Conservation (phyloP, 2,329 filamentous ascomycete species). For the Trichoderma sp. region DNA sequence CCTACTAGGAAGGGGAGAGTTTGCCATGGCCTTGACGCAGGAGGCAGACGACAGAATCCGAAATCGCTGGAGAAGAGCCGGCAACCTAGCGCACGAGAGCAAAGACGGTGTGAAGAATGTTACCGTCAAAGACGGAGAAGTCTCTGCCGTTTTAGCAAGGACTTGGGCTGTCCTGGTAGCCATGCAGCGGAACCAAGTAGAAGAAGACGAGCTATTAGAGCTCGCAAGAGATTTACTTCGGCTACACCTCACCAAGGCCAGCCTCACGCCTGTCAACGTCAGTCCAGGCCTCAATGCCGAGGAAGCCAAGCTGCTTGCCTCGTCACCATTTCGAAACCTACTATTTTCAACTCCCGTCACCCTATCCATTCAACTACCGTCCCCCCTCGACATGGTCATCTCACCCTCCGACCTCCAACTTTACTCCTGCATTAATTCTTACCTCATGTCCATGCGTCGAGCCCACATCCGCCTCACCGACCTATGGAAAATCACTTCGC, state of each 20-base stretch:
- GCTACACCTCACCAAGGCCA: slow-evolving; percentile 61
- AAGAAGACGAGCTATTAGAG: slow-evolving; percentile 82
- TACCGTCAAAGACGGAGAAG: slow-evolving; percentile 83
- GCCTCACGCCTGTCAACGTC: slow-evolving; percentile 40
- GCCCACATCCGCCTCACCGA: slow-evolving; percentile 82
- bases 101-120: slow-evolving; percentile 48
- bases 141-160: slow-evolving; percentile 72
- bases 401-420: slow-evolving; percentile 71
- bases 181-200: slow-evolving; percentile 66
- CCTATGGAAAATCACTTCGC: slow-evolving; percentile 80
- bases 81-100: slow-evolving; percentile 59
- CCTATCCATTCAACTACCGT: slow-evolving; percentile 71
- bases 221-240: slow-evolving; percentile 76
- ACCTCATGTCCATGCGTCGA: slow-evolving; percentile 80
- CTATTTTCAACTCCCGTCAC: slow-evolving; percentile 73
- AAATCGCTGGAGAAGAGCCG: slow-evolving; percentile 68
- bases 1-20: slow-evolving; percentile 84
- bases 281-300: slow-evolving; percentile 39
- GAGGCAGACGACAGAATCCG: slow-evolving; percentile 80
- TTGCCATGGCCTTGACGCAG: slow-evolving; percentile 80
- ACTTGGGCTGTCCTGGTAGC: slow-evolving; percentile 81
- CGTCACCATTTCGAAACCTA: slow-evolving; percentile 73
- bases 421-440: slow-evolving; percentile 85
- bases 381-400: slow-evolving; percentile 86
- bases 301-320: slow-evolving; percentile 40